Base-by-base conservation (phyloP, 441 rosid species). In the Pelargonium myrrhifolium region DNA sequence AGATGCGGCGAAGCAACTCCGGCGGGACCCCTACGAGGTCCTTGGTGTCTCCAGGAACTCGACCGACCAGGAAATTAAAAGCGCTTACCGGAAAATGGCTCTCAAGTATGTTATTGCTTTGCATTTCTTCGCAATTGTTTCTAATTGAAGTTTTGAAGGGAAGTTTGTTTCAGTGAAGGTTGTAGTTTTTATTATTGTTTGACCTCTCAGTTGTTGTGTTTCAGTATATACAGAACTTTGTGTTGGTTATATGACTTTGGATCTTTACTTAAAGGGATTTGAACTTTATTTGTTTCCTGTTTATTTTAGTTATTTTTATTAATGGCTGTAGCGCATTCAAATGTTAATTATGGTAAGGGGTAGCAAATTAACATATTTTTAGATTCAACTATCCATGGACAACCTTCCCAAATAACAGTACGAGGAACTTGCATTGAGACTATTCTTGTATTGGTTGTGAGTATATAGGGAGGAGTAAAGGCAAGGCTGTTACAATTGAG, bases 11-110 rank as follows among this genome's bases (percentile, higher is more conserved):
- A 80, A 83, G 86, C 92, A 86, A 80, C 85, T 79, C 71, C 87
- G 92, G 67, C 90, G 96, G 49, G 97, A 91, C 76, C 96, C 95
- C 14, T 93, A 91, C 76, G 97, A 91, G 77, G 93, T 89, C 28
- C 89, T 93, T 15, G 88, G 88, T 14, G 81, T 91, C 74, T 76
- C 86, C 18, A 82, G 75, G 78, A 87, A 80, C 89, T 83, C 89
- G 26, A 85, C 96, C 43, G 97, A 91, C 74, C 99, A 93, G 75
- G 97, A 93, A 76, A 87, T 91, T 65, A 91, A 91, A 83, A 79
- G 77, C 76, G 96, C 96, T 2, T 91, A 88, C 65, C 83, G 99
- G 14, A 91, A 87, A 84, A 72, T 93, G 88, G 99, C 99, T 78
- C 96, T 93, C 80, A 93, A 87, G 96, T 91, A 79, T n/a, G 80